phyloP scores from a whole-genome alignment of 768 basidiomycete genomes.

The Favolaschia claudopus region DNA sequence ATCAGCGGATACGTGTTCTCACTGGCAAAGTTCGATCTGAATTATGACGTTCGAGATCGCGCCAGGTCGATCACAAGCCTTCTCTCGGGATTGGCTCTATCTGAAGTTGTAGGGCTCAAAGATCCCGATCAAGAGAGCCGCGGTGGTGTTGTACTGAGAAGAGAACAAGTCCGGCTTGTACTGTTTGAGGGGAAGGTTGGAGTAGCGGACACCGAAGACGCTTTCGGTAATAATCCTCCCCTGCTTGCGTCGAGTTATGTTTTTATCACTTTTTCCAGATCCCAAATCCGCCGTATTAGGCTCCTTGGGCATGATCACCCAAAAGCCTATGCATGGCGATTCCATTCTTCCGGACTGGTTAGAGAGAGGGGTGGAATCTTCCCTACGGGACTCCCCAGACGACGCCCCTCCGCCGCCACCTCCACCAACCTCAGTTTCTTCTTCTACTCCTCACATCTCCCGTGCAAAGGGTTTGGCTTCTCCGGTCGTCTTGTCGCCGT shows the following conservation, averaged over 20 bases:
- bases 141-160: conserved; percentile 78
- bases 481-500: conserved; percentile 67
- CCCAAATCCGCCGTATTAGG: conserved; percentile 59
- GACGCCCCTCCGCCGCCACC: conserved; percentile 49
- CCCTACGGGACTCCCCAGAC: conserved; percentile 73
- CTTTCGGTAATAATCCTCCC: conserved; percentile 39
- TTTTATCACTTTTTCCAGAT: conserved; percentile 39
- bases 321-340: conserved; percentile 60
- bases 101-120: conserved; percentile 35
- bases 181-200: conserved; percentile 79
- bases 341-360: conserved; percentile 82
- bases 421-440: conserved; percentile 50
- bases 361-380: conserved; percentile 82
- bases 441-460: conserved; percentile 35
- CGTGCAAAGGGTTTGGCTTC: conserved; percentile 41
- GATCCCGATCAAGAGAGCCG: conserved; percentile 53
- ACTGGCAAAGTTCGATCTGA: conserved; percentile 86
- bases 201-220: conserved; percentile 47
- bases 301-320: conserved; percentile 68
- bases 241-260: neutral
- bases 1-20: conserved; percentile 79
- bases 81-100: conserved; percentile 57
- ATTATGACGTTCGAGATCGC: conserved; percentile 93
- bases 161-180: conserved; percentile 83
- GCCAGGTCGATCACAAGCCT: conserved; percentile 81